A percentile compares a stretch with the other conserved stretches of the same genome.
These are phyloP conservation scores for Termitomyces heimii DNA, from an alignment of 768 basidiomycete genomes.

Conservation along the genomic window DNA sequence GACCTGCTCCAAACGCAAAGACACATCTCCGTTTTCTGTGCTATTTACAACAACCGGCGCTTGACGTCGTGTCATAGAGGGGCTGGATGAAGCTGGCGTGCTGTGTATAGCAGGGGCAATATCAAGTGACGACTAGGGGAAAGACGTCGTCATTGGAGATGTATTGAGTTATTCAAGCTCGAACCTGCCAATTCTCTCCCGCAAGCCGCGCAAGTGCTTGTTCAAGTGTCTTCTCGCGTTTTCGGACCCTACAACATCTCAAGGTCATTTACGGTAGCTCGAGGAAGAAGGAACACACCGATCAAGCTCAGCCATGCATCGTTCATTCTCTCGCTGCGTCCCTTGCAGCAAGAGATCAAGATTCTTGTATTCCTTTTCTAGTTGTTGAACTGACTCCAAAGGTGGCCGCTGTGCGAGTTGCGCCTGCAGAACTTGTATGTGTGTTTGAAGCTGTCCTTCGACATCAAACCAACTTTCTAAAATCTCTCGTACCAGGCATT, in stretches of 20 bases:
- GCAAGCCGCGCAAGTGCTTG: conserved; percentile 62
- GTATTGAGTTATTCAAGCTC: conserved; percentile 13
- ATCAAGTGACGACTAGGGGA: conserved; percentile 24
- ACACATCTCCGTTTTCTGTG: conserved; percentile 1
- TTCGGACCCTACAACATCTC: conserved; percentile 38
- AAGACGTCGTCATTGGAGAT: neutral
- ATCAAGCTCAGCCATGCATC: conserved; percentile 78
- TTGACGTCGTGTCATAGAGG: conserved; percentile 26
- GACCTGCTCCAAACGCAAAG: conserved; percentile 14
- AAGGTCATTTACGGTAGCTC: neutral
- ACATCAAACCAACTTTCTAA: neutral
- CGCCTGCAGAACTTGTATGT: conserved; percentile 56
- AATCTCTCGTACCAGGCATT: neutral
- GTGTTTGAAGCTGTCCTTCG: conserved; percentile 47
- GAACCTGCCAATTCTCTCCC: conserved; percentile 81
- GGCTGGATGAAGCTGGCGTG: conserved; percentile 23
- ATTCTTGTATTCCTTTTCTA: conserved; percentile 70
- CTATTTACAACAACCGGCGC: conserved; percentile 6
- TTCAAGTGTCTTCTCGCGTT: conserved; percentile 75
- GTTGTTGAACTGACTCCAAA: conserved; percentile 54
- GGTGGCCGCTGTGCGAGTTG: conserved; percentile 67
- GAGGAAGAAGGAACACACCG: conserved; percentile 35
- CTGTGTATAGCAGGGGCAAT: conserved; percentile 20
- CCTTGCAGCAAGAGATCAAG: conserved; percentile 73
- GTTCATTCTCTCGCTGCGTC: conserved; percentile 81